Conservation (phyloP, 2,329 filamentous ascomycete species). For the Lecanicillium sp. region DNA sequence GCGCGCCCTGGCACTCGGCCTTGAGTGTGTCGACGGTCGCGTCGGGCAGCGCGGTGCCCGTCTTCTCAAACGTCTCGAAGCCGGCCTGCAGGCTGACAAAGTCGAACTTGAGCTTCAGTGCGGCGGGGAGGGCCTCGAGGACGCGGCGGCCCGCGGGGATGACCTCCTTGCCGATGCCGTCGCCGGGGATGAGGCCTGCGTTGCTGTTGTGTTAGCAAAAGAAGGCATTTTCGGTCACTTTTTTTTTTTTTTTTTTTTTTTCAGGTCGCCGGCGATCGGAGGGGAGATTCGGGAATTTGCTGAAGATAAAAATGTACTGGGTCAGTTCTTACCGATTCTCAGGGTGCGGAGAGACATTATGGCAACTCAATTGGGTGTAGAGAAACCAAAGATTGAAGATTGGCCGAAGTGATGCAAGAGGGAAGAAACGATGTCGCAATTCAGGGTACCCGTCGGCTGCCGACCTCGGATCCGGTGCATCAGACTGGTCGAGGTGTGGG, state of each 20-base stretch:
- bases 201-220: not conserved
- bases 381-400: not conserved
- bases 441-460: slow-evolving; percentile 9
- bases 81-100: slow-evolving; percentile 91
- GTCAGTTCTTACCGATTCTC: slow-evolving; percentile 31
- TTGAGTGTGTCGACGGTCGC: slow-evolving; percentile 84
- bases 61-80: slow-evolving; percentile 88
- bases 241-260: not conserved
- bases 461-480: slow-evolving; percentile 13
- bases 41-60: slow-evolving; percentile 81
- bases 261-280: not conserved
- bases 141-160: slow-evolving; percentile 89
- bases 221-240: not conserved
- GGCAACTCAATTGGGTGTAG: slow-evolving; percentile 2
- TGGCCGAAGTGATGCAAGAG: too few species aligned
- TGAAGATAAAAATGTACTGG: not conserved
- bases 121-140: slow-evolving; percentile 87
- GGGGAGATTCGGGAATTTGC: not conserved
- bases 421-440: slow-evolving; percentile 1
- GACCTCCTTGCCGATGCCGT: slow-evolving; percentile 97
- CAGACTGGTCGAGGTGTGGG: too few species aligned
- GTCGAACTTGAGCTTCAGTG: slow-evolving; percentile 86
- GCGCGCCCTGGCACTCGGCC: slow-evolving; percentile 87
- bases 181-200: slow-evolving; percentile 91
- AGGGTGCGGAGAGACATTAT: slow-evolving; percentile 37